These are phyloP conservation scores for Pezicula carpinea DNA, from an alignment of 2,329 filamentous ascomycete genomes.

Conservation along the genomic window DNA sequence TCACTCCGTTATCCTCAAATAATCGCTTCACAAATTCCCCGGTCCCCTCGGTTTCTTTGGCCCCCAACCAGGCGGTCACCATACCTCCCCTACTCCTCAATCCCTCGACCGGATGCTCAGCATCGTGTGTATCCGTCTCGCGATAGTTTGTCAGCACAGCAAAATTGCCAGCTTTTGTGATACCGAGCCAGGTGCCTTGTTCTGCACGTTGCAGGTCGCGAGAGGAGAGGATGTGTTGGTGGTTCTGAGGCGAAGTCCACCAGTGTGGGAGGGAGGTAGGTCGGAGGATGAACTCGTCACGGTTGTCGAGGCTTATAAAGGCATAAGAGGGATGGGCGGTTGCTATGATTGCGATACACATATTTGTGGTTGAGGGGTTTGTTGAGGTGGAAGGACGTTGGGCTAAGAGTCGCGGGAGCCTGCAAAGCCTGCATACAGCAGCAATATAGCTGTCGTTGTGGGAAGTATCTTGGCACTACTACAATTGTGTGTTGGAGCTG, in stretches of 20 bases:
- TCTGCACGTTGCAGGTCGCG: slow-evolving; percentile 58
- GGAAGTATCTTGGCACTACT: too few relatives aligned
- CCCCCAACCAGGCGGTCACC: slow-evolving; percentile 58
- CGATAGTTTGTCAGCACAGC: slow-evolving; percentile 65
- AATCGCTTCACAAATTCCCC: slow-evolving; percentile 47
- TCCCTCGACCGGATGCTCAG: slow-evolving; percentile 47
- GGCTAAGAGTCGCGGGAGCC: too few relatives aligned
- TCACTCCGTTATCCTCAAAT: slow-evolving; percentile 46
- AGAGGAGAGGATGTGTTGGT: slow-evolving; percentile 46
- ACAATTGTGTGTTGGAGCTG: too few relatives aligned
- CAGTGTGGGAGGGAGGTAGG: slow-evolving; percentile 61
- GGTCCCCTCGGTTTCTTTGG: slow-evolving; percentile 41
- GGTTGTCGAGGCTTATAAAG: slow-evolving; percentile 72
- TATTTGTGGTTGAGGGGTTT: slow-evolving; percentile 31
- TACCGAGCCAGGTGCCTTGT: slow-evolving; percentile 62
- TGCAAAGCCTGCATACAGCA: too few relatives aligned
- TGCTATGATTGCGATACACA: slow-evolving; percentile 76
- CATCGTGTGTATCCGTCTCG: slow-evolving; percentile 46
- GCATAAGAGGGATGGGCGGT: slow-evolving; percentile 72
- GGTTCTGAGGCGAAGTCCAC: slow-evolving; percentile 39
- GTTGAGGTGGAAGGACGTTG: background rate
- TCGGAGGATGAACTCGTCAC: slow-evolving; percentile 67
- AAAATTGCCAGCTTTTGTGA: slow-evolving; percentile 54
- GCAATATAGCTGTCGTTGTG: too few relatives aligned
- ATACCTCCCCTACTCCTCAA: slow-evolving; percentile 57